Evolutionary conservation across 495 filamentous ascomycete species (phyloP).

Genomic region (Niebla homalea): DNA sequence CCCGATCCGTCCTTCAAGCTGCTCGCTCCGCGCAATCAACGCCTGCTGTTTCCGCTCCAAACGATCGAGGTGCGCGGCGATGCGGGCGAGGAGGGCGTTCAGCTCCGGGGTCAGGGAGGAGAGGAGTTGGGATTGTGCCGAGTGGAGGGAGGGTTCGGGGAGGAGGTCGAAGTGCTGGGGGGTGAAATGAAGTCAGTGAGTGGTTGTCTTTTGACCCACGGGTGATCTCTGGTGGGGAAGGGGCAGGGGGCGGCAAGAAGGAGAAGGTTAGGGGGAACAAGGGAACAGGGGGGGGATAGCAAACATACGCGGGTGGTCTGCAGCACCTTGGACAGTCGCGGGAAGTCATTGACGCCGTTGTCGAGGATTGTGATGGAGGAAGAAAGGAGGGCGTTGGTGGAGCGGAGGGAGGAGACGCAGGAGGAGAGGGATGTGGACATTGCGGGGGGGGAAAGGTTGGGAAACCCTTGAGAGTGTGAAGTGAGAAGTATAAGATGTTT

Average conservation of each 20-base stretch:
- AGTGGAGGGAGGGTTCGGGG: slow-evolving; percentile 49
- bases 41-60: slow-evolving; percentile 56
- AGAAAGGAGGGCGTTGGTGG: slow-evolving; percentile 57
- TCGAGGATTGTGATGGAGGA: slow-evolving; percentile 62
- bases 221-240: too few species aligned
- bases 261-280: neutral
- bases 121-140: slow-evolving; percentile 55
- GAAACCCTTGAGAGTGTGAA: neutral
- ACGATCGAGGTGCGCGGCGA: slow-evolving; percentile 55
- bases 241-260: neutral
- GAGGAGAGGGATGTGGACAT: slow-evolving; percentile 37
- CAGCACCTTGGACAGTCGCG: slow-evolving; percentile 56
- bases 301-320: slow-evolving; percentile 54
- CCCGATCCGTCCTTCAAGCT: slow-evolving; percentile 53
- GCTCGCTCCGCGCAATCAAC: slow-evolving; percentile 55
- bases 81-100: slow-evolving; percentile 46
- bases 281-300: neutral
- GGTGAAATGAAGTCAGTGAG: neutral
- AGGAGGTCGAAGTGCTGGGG: slow-evolving; percentile 70
- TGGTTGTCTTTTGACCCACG: neutral
- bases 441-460: neutral
- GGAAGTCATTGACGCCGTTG: slow-evolving; percentile 59
- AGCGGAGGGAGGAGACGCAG: slow-evolving; percentile 58
- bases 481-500: too few species aligned
- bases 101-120: slow-evolving; percentile 68